Percentiles rank a stretch among this genome's conserved stretches.
Conservation (phyloP, 2,329 filamentous ascomycete genomes). For the Colletotrichum cordylinicola region DNA sequence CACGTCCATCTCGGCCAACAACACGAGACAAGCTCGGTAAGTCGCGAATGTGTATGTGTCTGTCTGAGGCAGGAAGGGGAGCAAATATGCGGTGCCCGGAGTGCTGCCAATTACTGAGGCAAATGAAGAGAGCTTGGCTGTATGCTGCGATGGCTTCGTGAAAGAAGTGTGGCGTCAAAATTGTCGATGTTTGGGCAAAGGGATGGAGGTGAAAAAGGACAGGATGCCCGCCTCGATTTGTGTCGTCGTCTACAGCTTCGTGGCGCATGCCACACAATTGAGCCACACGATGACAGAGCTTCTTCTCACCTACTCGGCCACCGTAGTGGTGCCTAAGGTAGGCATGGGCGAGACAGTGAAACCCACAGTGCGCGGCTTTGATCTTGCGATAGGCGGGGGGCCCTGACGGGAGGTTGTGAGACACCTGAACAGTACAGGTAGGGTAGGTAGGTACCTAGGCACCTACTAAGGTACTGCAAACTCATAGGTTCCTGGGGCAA, state of each 20-base stretch:
- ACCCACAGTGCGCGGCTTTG: not conserved
- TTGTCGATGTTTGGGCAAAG: not conserved
- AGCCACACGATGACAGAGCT: not conserved
- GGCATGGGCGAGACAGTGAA: not conserved
- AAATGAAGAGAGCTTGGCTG: not conserved
- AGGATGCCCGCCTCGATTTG: not conserved
- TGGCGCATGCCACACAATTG: not conserved
- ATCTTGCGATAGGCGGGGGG: not conserved
- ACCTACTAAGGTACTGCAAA: not conserved
- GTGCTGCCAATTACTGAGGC: not conserved
- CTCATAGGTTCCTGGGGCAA: not conserved
- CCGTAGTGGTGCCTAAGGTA: not conserved
- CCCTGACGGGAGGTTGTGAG: not conserved
- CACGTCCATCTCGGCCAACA: constrained; percentile 77
- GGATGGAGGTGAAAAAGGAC: not conserved
- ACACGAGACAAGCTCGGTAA: not conserved
- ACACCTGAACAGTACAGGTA: not conserved
- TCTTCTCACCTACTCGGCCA: not conserved
- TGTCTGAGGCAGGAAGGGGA: not conserved
- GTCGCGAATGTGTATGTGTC: not conserved
- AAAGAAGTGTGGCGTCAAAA: not conserved
- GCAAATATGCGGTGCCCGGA: not conserved
- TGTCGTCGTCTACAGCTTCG: not conserved
- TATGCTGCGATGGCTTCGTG: not conserved
- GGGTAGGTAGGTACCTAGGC: too few species aligned